Percentiles rank a stretch among this genome's conserved stretches.
These are phyloP conservation scores for Nitzschia palea DNA, from an alignment of 108 stramenopile genomes.

Conservation along the genomic window DNA sequence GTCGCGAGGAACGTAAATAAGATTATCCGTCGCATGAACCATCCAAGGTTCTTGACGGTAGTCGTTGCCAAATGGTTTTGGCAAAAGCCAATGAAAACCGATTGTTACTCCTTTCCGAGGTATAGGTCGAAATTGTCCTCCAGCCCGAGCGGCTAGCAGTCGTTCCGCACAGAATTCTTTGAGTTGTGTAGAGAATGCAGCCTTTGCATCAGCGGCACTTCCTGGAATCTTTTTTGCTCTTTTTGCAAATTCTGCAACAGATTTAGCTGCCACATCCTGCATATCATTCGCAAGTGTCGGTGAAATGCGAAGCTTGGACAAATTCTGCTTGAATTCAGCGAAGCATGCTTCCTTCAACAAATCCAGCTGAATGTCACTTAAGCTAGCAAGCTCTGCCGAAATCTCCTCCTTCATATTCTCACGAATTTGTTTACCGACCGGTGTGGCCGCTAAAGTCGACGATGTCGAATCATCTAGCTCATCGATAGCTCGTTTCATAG, in stretches of 20 bases:
- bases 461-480: conserved; percentile 42
- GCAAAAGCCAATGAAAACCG: conserved; percentile 91
- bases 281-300: conserved; percentile 73
- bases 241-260: conserved; percentile 53
- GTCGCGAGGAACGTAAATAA: conserved; percentile 67
- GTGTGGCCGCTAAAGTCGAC: conserved; percentile 15
- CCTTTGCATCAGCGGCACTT: conserved; percentile 31
- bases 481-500: conserved; percentile 56
- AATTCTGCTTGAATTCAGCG: conserved; percentile 56
- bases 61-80: conserved; percentile 91
- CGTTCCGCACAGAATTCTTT: conserved; percentile 68
- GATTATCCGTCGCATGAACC: conserved; percentile 72
- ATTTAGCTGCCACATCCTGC: conserved; percentile 50
- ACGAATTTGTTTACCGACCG: conserved; percentile 60
- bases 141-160: conserved; percentile 69
- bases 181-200: conserved; percentile 42
- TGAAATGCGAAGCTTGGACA: conserved; percentile 70
- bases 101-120: conserved; percentile 90
- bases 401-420: conserved; percentile 52
- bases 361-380: conserved; percentile 63
- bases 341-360: conserved; percentile 56
- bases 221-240: conserved; percentile 48
- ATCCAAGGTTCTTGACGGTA: conserved; percentile 82
- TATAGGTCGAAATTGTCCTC: conserved; percentile 72
- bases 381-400: conserved; percentile 56